Evolutionary conservation across 106 monocot genomes (phyloP), one percentile per base, ranked within the genome.

Genomic region (Agapanthus africanus): DNA sequence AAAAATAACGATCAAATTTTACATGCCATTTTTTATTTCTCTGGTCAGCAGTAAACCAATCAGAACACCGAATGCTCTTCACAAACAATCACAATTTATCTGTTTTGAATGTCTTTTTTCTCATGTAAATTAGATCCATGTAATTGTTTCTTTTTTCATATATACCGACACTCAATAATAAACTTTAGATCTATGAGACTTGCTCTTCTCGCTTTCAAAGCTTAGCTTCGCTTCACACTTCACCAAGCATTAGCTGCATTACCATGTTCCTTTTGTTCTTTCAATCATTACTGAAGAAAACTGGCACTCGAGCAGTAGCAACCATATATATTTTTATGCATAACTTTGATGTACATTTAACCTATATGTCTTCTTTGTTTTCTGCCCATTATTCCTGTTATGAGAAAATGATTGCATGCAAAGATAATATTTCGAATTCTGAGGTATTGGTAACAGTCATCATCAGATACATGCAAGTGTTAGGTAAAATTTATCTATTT

Each of bases 401-500:
- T 57, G 56, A 28, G n/a, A n/a, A n/a, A n/a, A 57, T 57, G 30
- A 14, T 30, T 57, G 27, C 31, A 57, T 30, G 3, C 1, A 30
- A 26, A 28, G 56, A 57, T 57, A 31, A 30, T 30, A 10, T 30
- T 6, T 27, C 30, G 1, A 57, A n/a, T 57, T 9, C 44, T 44
- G 16, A 11, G 44, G 44, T 14, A 44, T 44, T 6, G 10, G 44
- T 44, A 52, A 52, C n/a, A 52, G 25, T 52, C 52, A 52, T 52
- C 25, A 52, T n/a, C n/a, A n/a, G 13, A 52, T 52, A 22, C 52
- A 22, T 61, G 18, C 2, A 2, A 61, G 4, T 34, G n/a, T 18
- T 36, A 4, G n/a, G 2, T 1, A 30, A 77, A 62, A 42, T 37
- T 40, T 57, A 28, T 79, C 52, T 37, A 61, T 70, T 74, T 59